Evolutionary conservation across 345 rosid species (phyloP), one percentile per base, ranked within the genome.

Genomic region (Barbarea vulgaris): DNA sequence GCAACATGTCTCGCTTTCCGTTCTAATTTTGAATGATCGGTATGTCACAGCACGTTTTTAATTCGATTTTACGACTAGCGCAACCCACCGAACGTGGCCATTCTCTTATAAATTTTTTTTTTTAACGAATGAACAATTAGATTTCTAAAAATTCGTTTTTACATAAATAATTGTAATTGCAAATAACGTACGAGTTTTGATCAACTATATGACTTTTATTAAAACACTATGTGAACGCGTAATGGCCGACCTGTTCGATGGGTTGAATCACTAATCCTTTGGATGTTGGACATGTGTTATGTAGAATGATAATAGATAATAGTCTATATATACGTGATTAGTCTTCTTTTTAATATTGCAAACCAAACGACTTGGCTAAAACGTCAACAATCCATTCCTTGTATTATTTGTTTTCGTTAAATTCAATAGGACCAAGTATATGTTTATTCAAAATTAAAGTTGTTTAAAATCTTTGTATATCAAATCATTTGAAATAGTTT

Each of bases 211-310:
- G 14, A 15, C 3, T 44, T 8, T 4, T 22, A 5, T 30, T 6
- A 39, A 67, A 21, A 68, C 79, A 61, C 64, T 52, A 33, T 2
- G 6, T 53, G 59, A 53, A 61, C 65, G 33, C 65, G 75, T 47
- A 69, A 63, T 36, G 59, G 70, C 59, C 75, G 66, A 62, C 70
- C 57, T 36, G 0, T 24, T 34, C 59, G 70, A 55, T 44, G 47
- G 5, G 27, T 59, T 42, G 42, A 5, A 36, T 56, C 14, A 66
- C 24, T 14, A 67, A 59, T 17, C 75, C 70, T 62, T n/a, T 76
- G 10, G 33, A 9, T 24, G 51, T 61, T 69, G 30, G 74, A 76
- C 75, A 62, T 42, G 80, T 76, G 75, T 61, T 61, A 25, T 62
- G 44, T 70, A 28, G 22, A 76, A 42, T 48, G 18, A 69, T 61